Conservation (phyloP, 2,329 filamentous ascomycete species). For the Rosellinia necatrix region DNA sequence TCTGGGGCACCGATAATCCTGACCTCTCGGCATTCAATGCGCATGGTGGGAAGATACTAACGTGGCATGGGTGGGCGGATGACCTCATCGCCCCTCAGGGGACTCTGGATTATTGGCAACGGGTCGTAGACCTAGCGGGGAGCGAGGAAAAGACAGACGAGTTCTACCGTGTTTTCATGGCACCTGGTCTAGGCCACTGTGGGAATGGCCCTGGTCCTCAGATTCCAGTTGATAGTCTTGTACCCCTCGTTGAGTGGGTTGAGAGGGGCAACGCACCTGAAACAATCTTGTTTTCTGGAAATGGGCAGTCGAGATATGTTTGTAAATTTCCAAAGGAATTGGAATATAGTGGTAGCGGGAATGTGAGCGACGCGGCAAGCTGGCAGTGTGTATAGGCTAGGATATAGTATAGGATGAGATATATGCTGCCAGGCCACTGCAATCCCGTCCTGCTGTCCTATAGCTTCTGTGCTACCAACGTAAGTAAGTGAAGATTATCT, state of each 20-base stretch:
- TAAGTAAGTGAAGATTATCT: too few relatives aligned
- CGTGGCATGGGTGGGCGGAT: constrained; percentile 50
- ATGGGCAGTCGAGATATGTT: constrained; percentile 26
- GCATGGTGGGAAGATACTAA: constrained; percentile 47
- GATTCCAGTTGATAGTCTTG: constrained; percentile 23
- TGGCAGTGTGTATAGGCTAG: constrained; percentile 29
- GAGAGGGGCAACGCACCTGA: constrained; percentile 33
- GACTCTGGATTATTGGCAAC: constrained; percentile 42
- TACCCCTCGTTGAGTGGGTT: constrained; percentile 32
- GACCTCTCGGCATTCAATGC: constrained; percentile 37
- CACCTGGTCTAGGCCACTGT: constrained; percentile 59
- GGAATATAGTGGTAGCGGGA: constrained; percentile 26
- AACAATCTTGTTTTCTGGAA: constrained; percentile 24
- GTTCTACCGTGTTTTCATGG: constrained; percentile 56
- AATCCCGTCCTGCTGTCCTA: too few relatives aligned
- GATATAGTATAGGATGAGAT: too few relatives aligned
- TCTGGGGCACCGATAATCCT: constrained; percentile 39
- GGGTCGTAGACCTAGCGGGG: constrained; percentile 31
- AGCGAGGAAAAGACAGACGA: constrained; percentile 44
- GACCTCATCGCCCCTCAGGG: constrained; percentile 41
- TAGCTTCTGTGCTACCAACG: too few relatives aligned
- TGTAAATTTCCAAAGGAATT: constrained; percentile 30
- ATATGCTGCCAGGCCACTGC: too few relatives aligned
- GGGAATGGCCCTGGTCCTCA: constrained; percentile 46
- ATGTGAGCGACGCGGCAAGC: constrained; percentile 28